phyloP scores from a whole-genome alignment of 495 filamentous ascomycete species.

The Neurospora hispaniola region DNA sequence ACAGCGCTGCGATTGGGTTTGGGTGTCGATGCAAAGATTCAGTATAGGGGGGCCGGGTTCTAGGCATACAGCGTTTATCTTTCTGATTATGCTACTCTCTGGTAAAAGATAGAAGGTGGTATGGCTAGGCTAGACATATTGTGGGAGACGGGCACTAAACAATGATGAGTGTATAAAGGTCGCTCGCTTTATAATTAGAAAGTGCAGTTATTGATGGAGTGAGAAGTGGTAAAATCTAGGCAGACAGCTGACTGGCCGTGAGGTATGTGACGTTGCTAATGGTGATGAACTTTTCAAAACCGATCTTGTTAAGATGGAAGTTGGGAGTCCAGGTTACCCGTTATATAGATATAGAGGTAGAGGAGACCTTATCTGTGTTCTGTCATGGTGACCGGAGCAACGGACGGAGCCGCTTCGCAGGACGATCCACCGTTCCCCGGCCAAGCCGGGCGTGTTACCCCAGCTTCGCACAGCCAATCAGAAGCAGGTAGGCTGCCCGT shows the following conservation, averaged over 20 bases:
- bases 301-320: background rate
- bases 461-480: conserved; percentile 7
- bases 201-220: background rate
- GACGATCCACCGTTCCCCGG: conserved; percentile 1
- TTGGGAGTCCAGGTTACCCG: background rate
- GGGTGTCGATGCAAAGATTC: background rate
- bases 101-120: background rate
- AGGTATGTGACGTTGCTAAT: background rate
- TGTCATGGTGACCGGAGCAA: background rate
- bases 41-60: background rate
- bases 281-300: background rate
- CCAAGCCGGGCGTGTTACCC: background rate
- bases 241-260: background rate
- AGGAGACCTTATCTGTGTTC: background rate
- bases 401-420: background rate
- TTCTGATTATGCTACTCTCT: background rate
- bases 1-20: background rate
- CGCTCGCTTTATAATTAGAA: background rate
- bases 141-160: background rate
- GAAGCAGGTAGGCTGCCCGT: background rate
- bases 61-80: background rate
- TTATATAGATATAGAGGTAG: background rate
- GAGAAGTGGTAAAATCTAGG: background rate
- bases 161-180: background rate
- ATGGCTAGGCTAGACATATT: background rate